Evolutionary conservation across 495 filamentous ascomycete genomes (phyloP).

Genomic region (Lasiosphaeria miniovina): DNA sequence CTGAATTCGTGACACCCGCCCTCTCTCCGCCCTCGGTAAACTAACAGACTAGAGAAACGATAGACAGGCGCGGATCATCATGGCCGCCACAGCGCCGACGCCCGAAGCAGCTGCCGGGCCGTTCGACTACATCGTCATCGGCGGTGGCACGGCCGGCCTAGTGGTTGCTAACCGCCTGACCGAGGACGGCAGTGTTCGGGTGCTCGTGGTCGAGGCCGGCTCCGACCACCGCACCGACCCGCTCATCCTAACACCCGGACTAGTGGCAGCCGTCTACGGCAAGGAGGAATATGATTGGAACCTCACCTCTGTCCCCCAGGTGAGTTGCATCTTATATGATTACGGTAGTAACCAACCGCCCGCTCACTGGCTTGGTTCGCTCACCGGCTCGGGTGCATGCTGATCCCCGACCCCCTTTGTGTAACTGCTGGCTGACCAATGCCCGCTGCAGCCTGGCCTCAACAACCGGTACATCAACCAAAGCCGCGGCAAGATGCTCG

Average conservation of each 20-base stretch:
- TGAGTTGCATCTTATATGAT: conserved; percentile 6
- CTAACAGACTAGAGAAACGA: not conserved
- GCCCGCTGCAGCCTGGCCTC: conserved; percentile 25
- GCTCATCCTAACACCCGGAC: conserved; percentile 45
- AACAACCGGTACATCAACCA: conserved; percentile 34
- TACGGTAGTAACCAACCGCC: no score
- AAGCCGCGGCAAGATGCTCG: conserved; percentile 54
- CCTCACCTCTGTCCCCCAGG: conserved; percentile 47
- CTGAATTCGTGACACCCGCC: no score
- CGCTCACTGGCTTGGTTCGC: no score
- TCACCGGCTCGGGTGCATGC: no score
- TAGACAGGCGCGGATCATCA: not conserved
- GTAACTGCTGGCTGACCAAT: conserved; percentile 4
- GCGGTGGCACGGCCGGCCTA: conserved; percentile 84
- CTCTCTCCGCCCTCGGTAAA: not conserved
- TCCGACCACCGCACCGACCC: conserved; percentile 46
- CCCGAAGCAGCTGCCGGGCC: conserved; percentile 16
- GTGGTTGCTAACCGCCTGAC: conserved; percentile 65
- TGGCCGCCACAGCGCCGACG: not conserved
- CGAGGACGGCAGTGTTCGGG: conserved; percentile 38
- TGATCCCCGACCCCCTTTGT: not conserved
- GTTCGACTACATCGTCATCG: conserved; percentile 84
- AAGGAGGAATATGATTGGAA: conserved; percentile 57
- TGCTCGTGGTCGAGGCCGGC: conserved; percentile 57
- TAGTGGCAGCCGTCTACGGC: conserved; percentile 42